Conservation (phyloP, 305 asterid species). For the Rubia tinctorum region DNA sequence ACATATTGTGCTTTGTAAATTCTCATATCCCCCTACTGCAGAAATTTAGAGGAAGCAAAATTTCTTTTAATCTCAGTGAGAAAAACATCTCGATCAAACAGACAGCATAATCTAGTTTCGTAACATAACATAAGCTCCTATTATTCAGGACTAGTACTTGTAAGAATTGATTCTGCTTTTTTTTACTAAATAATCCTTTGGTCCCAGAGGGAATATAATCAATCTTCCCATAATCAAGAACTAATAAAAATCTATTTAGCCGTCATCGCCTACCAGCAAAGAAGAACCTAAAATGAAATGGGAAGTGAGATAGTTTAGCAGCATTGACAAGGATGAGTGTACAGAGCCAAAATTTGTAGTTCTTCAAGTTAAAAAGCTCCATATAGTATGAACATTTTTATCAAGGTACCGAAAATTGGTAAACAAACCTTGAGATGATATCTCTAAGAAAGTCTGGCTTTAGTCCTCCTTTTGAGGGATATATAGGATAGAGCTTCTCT, state of each 20-base stretch:
- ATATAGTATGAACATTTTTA: neutral
- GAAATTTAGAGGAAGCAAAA: neutral
- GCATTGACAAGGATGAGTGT: neutral
- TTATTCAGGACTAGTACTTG: neutral
- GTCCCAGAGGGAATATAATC: neutral
- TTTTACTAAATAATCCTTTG: neutral
- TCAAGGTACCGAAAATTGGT: neutral
- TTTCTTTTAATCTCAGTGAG: neutral
- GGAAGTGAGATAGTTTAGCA: neutral
- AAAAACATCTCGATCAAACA: neutral
- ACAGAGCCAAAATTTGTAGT: neutral
- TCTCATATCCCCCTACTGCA: neutral
- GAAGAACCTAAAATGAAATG: neutral
- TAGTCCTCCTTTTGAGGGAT: constrained; percentile 92
- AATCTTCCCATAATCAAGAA: neutral
- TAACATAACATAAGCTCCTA: neutral
- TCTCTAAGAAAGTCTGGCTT: constrained; percentile 72
- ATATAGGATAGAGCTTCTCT: constrained; percentile 94
- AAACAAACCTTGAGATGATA: constrained; percentile 68
- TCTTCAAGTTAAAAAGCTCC: neutral
- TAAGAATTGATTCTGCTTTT: neutral
- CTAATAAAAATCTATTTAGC: neutral
- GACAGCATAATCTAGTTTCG: neutral
- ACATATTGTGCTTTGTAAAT: neutral
- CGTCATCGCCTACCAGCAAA: neutral